Base-by-base conservation (phyloP, 352 stramenopile species). In the Pythium sp. region DNA sequence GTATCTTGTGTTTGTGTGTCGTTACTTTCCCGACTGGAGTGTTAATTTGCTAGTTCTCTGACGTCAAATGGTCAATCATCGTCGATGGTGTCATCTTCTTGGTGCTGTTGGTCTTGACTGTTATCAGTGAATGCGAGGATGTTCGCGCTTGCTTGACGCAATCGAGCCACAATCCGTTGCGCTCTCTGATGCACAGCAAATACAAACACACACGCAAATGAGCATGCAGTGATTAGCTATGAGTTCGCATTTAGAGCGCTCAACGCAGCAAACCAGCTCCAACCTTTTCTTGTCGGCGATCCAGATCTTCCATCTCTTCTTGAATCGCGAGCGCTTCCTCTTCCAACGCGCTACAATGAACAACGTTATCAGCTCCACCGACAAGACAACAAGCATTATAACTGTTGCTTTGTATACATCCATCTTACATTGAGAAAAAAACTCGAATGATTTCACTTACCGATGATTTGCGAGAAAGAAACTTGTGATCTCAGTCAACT, bases 131-230 rank as follows among this genome's bases (percentile, higher is more conserved):
- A 89, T 2, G 78, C 80, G 14, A 89, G 69, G 30, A 89, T 89
- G 28, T 80, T 85, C 6, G 80, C 83, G 41, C 80, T 86, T 24
- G 80, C 80, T 57, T 84, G 84, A 34, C 84, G 76, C 36, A 89
- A 60, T 6, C 78, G 71, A 22, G 60, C 62, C 11, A 72, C 70
- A 18, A 89, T 86, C 24, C 64, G 71, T 34, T 81, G 67, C 9
- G 75, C 71, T 64, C 80, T 65, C 80, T 89, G 54, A 20, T 15
- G 43, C 15, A n/a, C 18, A 24, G 8, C 26, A 41, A 41, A 1
- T n/a, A 14, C 26, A 32, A 51, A 1, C 32, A n/a, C 28, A 34
- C 3, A 53, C 15, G 8, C 12, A n/a, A 28, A 22, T 15, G 18
- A 18, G 53, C 26, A 51, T 11, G 14, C 41, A 8, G 3, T 24